These are phyloP conservation scores for Creolimax fragrantissima DNA, from an alignment of 78 protist genomes.

Conservation along the genomic window DNA sequence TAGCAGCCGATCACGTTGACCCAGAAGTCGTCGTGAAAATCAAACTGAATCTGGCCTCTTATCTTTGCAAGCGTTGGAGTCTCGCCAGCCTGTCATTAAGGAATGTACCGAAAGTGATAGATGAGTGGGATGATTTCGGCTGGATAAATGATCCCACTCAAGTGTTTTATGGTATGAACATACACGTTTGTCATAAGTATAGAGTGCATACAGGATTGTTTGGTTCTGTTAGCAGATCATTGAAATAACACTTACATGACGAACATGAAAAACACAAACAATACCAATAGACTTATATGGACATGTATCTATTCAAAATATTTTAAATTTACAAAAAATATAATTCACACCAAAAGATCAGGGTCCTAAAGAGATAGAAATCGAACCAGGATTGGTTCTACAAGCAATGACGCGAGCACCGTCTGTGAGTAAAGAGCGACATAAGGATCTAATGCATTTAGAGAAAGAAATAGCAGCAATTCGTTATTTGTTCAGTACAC, in stretches of 20 bases:
- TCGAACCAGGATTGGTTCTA: background rate
- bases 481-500: background rate
- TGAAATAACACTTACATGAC: too few relatives aligned
- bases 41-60: background rate
- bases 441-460: background rate
- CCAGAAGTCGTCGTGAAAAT: background rate
- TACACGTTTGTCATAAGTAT: too few relatives aligned
- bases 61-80: background rate
- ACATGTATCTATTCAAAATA: too few relatives aligned
- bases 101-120: background rate
- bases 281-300: too few relatives aligned
- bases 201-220: too few relatives aligned
- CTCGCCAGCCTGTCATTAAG: background rate
- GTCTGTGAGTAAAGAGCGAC: background rate
- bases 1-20: background rate
- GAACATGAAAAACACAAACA: too few relatives aligned
- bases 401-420: background rate
- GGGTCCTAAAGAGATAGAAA: background rate
- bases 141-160: background rate
- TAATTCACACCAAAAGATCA: too few relatives aligned
- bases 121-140: background rate
- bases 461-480: background rate
- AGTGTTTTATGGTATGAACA: too few relatives aligned
- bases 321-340: too few relatives aligned
- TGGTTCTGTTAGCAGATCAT: too few relatives aligned